These are phyloP conservation scores for Isoetes engelmannii DNA, from an alignment of 83 land plant genomes.

Conservation along the genomic window DNA sequence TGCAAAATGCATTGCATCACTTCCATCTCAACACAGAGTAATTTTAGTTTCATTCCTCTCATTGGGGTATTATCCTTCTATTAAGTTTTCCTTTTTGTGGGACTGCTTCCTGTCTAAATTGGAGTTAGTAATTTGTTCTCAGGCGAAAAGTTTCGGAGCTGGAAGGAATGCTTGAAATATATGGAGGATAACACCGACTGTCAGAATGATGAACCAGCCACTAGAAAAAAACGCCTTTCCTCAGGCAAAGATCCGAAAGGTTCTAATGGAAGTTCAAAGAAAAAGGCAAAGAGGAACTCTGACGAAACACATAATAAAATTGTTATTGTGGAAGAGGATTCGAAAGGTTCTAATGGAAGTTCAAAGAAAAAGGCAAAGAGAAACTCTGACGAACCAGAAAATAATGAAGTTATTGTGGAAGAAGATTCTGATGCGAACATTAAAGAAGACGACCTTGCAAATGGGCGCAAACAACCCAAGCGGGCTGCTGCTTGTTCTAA, in stretches of 20 bases:
- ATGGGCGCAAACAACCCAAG: slow-evolving; percentile 40
- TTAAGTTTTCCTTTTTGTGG: neutral
- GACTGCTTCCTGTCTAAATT: neutral
- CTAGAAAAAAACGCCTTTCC: neutral
- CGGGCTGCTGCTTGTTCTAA: slow-evolving; percentile 59
- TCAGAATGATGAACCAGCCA: slow-evolving; percentile 2
- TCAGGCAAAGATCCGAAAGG: neutral
- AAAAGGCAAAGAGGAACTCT: neutral
- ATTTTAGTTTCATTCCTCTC: neutral
- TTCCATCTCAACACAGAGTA: neutral
- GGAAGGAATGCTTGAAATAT: slow-evolving; percentile 27
- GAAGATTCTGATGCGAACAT: neutral
- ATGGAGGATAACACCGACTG: slow-evolving; percentile 14
- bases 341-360: neutral
- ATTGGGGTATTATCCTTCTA: neutral
- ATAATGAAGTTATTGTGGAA: neutral
- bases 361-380: neutral
- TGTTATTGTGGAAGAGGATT: neutral
- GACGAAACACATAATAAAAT: neutral
- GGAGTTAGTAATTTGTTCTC: neutral
- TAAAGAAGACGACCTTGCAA: neutral
- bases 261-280: neutral
- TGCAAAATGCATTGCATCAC: neutral
- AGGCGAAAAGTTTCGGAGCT: slow-evolving; percentile 30
- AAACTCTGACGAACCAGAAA: neutral